Percentiles rank a stretch among this genome's conserved stretches.
phyloP scores from a whole-genome alignment of 148 eudicot genomes.

The Heliosperma pusillum region DNA sequence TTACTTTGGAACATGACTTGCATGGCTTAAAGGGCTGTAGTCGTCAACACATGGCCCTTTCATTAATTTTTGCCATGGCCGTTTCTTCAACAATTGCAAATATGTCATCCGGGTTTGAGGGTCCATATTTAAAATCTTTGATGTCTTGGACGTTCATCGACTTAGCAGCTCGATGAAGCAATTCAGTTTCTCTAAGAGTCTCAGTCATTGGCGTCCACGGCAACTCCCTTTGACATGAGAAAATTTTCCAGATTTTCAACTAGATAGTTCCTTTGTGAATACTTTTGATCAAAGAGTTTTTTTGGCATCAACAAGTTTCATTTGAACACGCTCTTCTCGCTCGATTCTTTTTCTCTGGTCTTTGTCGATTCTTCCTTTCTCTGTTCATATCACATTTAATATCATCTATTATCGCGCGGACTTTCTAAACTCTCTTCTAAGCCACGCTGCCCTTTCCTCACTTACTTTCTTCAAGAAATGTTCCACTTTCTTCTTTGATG shows the following conservation, averaged over 20 bases:
- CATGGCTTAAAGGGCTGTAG: constrained; percentile 34
- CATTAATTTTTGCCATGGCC: constrained; percentile 51
- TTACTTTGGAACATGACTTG: constrained; percentile 48
- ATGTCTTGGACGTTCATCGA: constrained; percentile 54
- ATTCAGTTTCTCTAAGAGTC: constrained; percentile 46
- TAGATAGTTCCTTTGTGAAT: constrained; percentile 56
- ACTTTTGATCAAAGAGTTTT: constrained; percentile 76
- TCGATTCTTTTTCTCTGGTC: constrained; percentile 72
- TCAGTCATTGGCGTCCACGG: constrained; percentile 34
- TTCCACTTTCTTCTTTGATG: no score
- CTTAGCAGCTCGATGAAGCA: constrained; percentile 47
- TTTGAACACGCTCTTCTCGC: constrained; percentile 95
- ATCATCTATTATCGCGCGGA: constrained; percentile 77
- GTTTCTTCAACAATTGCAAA: constrained; percentile 66
- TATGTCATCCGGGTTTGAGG: constrained; percentile 70
- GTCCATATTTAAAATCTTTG: constrained; percentile 64
- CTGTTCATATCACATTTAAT: constrained; percentile 58
- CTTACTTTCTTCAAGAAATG: constrained; percentile 62
- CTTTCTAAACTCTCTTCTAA: constrained; percentile 83
- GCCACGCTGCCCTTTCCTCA: constrained; percentile 83
- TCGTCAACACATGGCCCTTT: constrained; percentile 45
- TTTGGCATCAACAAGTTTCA: constrained; percentile 95
- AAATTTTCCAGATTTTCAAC: constrained; percentile 49
- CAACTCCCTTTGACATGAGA: constrained; percentile 37
- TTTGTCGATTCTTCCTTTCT: constrained; percentile 72